Evolutionary conservation across 2,329 filamentous ascomycete species (phyloP).

Genomic region (Alternaria arbusti): DNA sequence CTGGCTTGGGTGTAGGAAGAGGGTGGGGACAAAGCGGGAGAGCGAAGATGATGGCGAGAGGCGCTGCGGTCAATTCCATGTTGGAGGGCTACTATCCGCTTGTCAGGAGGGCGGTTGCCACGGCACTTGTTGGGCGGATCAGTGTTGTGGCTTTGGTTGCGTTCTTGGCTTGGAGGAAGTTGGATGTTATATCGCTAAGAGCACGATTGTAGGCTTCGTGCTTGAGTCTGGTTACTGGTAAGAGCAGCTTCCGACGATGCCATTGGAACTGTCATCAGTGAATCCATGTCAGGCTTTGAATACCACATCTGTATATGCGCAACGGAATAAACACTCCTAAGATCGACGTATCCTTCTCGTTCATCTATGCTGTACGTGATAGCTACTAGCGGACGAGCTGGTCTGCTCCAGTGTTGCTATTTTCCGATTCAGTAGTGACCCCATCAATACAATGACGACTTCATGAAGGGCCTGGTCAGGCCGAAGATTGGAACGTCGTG

Average conservation of each 20-base stretch:
- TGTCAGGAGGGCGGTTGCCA: conserved; percentile 55
- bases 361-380: background rate
- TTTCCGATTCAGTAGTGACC: background rate
- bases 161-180: conserved; percentile 30
- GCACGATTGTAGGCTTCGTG: background rate
- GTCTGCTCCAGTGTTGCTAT: background rate
- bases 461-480: background rate
- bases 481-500: background rate
- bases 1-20: conserved; percentile 53
- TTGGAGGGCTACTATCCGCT: conserved; percentile 62
- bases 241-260: background rate
- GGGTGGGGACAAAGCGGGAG: conserved; percentile 45
- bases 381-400: background rate
- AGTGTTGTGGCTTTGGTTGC: conserved; percentile 30
- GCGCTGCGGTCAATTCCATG: conserved; percentile 55
- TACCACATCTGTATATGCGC: background rate
- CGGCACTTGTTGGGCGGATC: conserved; percentile 50
- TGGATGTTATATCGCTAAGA: background rate
- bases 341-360: background rate
- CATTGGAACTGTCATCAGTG: background rate
- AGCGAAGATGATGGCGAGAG: conserved; percentile 47
- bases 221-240: background rate
- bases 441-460: background rate
- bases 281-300: background rate
- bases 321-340: background rate